A percentile compares a stretch with the other conserved stretches of the same genome.
Conservation (phyloP, 176 grass and related monocot species). For the Triticum urartu region DNA sequence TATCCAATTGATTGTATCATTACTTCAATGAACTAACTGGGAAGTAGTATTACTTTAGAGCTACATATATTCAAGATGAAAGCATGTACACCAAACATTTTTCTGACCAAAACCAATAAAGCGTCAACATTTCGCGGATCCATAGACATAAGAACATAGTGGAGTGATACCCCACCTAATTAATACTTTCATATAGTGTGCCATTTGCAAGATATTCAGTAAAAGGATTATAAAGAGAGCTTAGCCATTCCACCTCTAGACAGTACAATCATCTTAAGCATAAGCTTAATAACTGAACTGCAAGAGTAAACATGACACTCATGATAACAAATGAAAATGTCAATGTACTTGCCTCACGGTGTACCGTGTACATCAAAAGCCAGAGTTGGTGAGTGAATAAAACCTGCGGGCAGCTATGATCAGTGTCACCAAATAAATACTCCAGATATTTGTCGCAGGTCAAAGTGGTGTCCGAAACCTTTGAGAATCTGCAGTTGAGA, state of each 20-base stretch:
- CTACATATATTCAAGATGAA: not conserved
- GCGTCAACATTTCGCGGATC: not conserved
- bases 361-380: not conserved
- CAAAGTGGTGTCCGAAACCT: not conserved
- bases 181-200: not conserved
- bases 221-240: too few relatives aligned
- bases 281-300: not conserved
- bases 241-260: too few relatives aligned
- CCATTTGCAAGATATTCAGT: too few relatives aligned
- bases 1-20: too few relatives aligned
- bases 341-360: not conserved
- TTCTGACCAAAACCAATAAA: not conserved
- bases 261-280: not conserved
- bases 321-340: not conserved
- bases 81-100: not conserved
- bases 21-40: too few relatives aligned
- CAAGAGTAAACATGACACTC: not conserved
- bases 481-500: not conserved
- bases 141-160: not conserved
- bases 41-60: too few relatives aligned
- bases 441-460: too few relatives aligned
- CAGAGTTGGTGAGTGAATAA: not conserved
- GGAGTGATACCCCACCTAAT: not conserved
- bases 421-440: not conserved
- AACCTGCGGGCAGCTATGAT: not conserved